A percentile compares a stretch with the other conserved stretches of the same genome.
Conservation (phyloP, 352 stramenopile species). For the Phytophthora pisi region DNA sequence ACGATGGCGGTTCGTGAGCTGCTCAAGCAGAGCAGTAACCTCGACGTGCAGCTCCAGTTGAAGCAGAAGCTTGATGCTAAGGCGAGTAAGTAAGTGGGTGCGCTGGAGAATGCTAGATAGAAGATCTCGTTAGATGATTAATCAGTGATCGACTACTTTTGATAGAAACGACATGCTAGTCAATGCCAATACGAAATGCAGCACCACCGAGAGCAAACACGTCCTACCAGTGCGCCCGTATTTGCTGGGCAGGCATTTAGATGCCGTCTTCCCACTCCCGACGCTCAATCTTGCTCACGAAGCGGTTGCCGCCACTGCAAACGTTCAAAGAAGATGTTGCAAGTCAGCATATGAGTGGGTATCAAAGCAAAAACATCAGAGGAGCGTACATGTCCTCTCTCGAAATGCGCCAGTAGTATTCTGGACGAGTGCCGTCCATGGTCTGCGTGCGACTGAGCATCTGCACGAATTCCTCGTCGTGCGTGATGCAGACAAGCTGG, state of each 20-base stretch:
- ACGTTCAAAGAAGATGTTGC: not conserved
- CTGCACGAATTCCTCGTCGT: slow-evolving; percentile 97
- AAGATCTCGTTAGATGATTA: slow-evolving; percentile 20
- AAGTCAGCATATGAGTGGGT: not conserved
- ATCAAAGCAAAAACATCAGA: not conserved
- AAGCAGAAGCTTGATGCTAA: slow-evolving; percentile 45
- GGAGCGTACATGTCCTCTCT: slow-evolving; percentile 79
- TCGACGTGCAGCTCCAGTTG: slow-evolving; percentile 67
- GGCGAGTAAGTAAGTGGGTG: slow-evolving; percentile 16
- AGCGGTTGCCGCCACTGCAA: slow-evolving; percentile 75
- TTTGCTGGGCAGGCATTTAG: slow-evolving; percentile 10
- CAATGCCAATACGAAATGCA: slow-evolving; percentile 9
- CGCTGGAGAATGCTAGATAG: slow-evolving; percentile 10
- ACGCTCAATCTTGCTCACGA: slow-evolving; percentile 85
- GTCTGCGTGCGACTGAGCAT: slow-evolving; percentile 85
- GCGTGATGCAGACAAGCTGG: slow-evolving; percentile 99
- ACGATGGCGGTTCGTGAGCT: slow-evolving; percentile 96
- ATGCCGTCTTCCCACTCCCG: slow-evolving; percentile 66
- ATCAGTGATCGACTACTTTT: slow-evolving; percentile 10
- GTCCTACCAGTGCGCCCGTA: too few species aligned
- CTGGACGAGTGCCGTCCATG: slow-evolving; percentile 72
- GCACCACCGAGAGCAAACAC: not conserved
- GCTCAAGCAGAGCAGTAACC: slow-evolving; percentile 92
- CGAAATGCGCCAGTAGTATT: slow-evolving; percentile 87
- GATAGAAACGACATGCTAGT: slow-evolving; percentile 6